Percentiles rank a stretch among this genome's conserved stretches.
Conservation (phyloP, 2,329 filamentous ascomycete genomes). For the Cercospora beticola region DNA sequence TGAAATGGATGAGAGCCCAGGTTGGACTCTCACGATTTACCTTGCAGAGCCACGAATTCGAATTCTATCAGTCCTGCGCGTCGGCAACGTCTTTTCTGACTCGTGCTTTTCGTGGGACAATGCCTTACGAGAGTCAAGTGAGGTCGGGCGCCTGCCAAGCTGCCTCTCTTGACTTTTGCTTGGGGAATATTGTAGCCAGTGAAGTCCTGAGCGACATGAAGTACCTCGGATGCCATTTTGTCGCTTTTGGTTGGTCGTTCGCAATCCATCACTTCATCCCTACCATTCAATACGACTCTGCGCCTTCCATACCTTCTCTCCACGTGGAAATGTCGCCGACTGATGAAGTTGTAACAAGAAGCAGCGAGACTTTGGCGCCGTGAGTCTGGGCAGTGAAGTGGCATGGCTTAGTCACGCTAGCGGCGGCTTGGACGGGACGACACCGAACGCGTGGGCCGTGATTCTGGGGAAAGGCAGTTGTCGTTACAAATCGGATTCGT, state of each 20-base stretch:
- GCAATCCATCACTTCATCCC: too few species aligned
- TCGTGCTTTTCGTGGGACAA: background rate
- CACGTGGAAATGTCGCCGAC: fast-evolving
- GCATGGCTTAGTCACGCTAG: background rate
- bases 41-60: background rate
- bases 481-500: background rate
- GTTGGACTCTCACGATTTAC: too few species aligned
- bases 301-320: background rate
- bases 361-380: background rate
- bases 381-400: background rate
- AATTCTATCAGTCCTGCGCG: too few species aligned
- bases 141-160: background rate
- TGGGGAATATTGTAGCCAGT: background rate
- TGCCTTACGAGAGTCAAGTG: background rate
- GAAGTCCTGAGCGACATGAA: background rate
- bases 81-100: background rate
- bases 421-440: background rate
- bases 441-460: background rate
- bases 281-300: too few species aligned
- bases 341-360: background rate
- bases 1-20: background rate
- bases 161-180: background rate
- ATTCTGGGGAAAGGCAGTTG: background rate
- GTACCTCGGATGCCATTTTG: background rate
- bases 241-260: too few species aligned